Percentiles rank a stretch among this genome's conserved stretches.
Evolutionary conservation across 2,329 filamentous ascomycete species (phyloP).

Genomic region (Didymella pinodella): DNA sequence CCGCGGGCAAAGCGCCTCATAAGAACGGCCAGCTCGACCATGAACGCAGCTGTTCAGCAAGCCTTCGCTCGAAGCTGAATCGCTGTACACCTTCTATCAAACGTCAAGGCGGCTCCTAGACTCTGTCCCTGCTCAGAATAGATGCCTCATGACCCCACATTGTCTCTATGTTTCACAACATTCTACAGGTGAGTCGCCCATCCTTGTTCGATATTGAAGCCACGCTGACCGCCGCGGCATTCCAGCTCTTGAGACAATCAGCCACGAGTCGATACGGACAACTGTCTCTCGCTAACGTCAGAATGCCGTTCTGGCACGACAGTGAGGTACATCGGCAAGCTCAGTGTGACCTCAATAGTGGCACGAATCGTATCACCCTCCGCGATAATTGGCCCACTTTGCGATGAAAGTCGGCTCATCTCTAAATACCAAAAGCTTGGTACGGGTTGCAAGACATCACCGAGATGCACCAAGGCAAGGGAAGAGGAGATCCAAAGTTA

Average conservation of each 20-base stretch:
- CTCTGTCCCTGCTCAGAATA: background rate
- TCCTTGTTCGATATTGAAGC: slow-evolving; percentile 8
- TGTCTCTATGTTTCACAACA: slow-evolving; percentile 5
- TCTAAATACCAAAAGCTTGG: background rate
- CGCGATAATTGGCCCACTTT: slow-evolving; percentile 7
- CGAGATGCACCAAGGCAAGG: slow-evolving; percentile 12
- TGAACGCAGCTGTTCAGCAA: background rate
- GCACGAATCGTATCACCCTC: slow-evolving; percentile 2
- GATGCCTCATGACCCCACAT: background rate
- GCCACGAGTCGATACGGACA: slow-evolving; percentile 18
- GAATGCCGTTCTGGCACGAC: slow-evolving; percentile 20
- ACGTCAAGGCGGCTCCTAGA: background rate
- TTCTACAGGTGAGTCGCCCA: background rate
- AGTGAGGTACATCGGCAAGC: slow-evolving; percentile 18
- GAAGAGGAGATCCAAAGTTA: slow-evolving; percentile 9
- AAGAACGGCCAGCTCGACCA: background rate
- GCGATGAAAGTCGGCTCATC: background rate
- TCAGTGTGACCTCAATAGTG: slow-evolving; percentile 10
- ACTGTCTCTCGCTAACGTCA: slow-evolving; percentile 17
- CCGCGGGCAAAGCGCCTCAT: background rate
- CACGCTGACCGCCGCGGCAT: slow-evolving; percentile 21
- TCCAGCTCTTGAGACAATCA: slow-evolving; percentile 15
- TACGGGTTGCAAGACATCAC: slow-evolving; percentile 7
- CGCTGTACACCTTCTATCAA: background rate
- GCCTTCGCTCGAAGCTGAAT: background rate